Base-by-base conservation (phyloP, 176 grass and related monocot genomes). In the Juncus effusus region DNA sequence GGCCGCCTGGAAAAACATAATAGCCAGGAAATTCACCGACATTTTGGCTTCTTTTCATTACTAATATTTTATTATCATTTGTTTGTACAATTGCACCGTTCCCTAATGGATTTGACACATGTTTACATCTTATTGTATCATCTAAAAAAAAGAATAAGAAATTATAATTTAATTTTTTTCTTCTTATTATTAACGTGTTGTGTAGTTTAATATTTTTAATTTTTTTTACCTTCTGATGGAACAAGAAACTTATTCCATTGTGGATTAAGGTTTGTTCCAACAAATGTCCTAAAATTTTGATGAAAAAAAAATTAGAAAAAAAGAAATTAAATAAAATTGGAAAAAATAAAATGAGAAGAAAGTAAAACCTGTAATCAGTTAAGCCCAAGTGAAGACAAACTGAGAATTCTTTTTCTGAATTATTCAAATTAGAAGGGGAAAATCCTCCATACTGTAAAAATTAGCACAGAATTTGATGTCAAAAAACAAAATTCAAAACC, bases 11-110 rank as follows among this genome's bases (percentile, higher is more conserved):
- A 58, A 97, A 97, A 84, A 97, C 94, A 73, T 64, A 92, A 64
- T 84, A 86, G 40, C 88, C 85, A 59, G 94, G 85, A 82, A 89
- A 97, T 9, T 97, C 94, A 7, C 63, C 94, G 13, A 97, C 94
- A 76, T 92, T 89, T 70, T 86, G 59, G 40, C 93, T 97, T 71
- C 93, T 97, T 89, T 92, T 87, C 55, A 92, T 61, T 57, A 92
- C 49, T 60, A 97, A 76, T 80, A 97, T 80, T 79, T 79, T 92
- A 54, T 77, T 49, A 67, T 97, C 93, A 62, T 82, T 84, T 76
- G 93, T 92, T 84, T 92, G 77, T 67, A 97, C 85, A 28, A 97
- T 84, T 16, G 93, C 93, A 40, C 78, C 93, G 81, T 97, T 97
- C 9, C 88, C 93, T 74, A 97, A 69, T 63, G 88, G 78, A 84